phyloP scores from a whole-genome alignment of 352 stramenopile genomes.

The Phytopythium litorale region DNA sequence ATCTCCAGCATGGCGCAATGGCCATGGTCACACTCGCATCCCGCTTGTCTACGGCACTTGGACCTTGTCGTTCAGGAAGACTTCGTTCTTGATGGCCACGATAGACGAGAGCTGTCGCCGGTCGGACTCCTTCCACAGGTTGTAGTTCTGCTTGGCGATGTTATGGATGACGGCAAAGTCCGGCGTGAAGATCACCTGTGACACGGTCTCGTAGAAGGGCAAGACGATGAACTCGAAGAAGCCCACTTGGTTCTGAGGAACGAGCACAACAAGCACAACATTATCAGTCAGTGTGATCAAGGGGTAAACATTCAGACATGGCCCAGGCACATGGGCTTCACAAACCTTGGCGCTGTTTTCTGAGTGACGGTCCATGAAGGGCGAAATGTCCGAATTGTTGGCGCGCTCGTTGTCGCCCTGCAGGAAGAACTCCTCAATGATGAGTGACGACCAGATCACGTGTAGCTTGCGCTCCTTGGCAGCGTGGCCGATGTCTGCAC shows the following conservation, averaged over 20 bases:
- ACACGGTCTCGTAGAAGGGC: constrained; percentile 76
- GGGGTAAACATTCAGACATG: no score
- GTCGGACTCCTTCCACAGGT: constrained; percentile 80
- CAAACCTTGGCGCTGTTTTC: constrained; percentile 85
- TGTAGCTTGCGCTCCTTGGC: constrained; percentile 82
- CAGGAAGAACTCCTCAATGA: constrained; percentile 94
- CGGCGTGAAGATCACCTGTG: constrained; percentile 70
- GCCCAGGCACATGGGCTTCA: not conserved
- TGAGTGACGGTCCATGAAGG: constrained; percentile 90
- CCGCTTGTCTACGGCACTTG: constrained; percentile 28
- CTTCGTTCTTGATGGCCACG: constrained; percentile 71
- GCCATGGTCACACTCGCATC: not conserved
- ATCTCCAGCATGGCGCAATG: not conserved
- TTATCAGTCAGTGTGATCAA: no score
- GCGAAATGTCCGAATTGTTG: constrained; percentile 84
- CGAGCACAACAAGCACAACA: not conserved
- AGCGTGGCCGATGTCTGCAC: constrained; percentile 92
- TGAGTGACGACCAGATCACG: constrained; percentile 90
- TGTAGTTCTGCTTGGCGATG: constrained; percentile 84
- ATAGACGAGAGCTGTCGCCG: constrained; percentile 78
- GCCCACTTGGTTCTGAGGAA: constrained; percentile 76
- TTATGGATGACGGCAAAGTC: constrained; percentile 70
- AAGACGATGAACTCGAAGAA: constrained; percentile 87
- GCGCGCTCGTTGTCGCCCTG: constrained; percentile 93
- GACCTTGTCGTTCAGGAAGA: constrained; percentile 71